Base-by-base conservation (phyloP, 495 filamentous ascomycete species). In the Lichenothelia convexa region DNA sequence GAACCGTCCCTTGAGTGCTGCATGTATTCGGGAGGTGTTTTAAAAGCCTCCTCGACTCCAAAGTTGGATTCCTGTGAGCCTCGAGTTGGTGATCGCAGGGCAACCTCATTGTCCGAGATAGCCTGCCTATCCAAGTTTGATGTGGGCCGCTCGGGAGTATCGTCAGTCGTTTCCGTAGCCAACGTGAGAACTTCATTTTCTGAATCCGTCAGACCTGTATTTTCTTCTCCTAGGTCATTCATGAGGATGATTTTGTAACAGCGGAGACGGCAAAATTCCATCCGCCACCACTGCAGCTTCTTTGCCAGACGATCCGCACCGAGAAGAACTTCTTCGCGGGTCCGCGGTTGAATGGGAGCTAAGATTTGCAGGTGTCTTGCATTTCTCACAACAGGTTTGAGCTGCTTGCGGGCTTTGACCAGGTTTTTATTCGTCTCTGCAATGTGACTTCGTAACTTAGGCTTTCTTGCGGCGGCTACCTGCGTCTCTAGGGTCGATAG, bases 301-400 rank as follows among this genome's bases (percentile, higher is more conserved):
- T 85, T 85, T 18, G 86, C 72, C 59, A 93, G 75, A 8, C 78
- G 71, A 3, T 75, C 85, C 11, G 89, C 91, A 21, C 82, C 77
- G 45, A 83, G 63, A 17, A 94, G 67, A 38, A 94, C 71, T 20
- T 81, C 68, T 47, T 95, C 89, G 36, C 89, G 64, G 4, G 84
- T 86, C 48, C 80, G 81, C 2, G 74, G 69, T 45, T 89, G 77
- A 32, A 95, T 80, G 0, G 89, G 89, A 2, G 86, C 83, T 7
- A 93, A 58, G 27, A 99, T 71, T 34, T 85, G 72, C 17, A 99
- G 62, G 56, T 99, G 89, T 20, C 86, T 73, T n/a, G 86, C 83
- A 57, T 94, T 93, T 41, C 87, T 66, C 22, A 95, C 57, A 30
- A 89, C 74, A 16, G 67, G 68, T 34, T 94, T 87, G 3, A 95